Base-by-base conservation (phyloP, 306 rosid genomes). In the Fagus sylvatica region DNA sequence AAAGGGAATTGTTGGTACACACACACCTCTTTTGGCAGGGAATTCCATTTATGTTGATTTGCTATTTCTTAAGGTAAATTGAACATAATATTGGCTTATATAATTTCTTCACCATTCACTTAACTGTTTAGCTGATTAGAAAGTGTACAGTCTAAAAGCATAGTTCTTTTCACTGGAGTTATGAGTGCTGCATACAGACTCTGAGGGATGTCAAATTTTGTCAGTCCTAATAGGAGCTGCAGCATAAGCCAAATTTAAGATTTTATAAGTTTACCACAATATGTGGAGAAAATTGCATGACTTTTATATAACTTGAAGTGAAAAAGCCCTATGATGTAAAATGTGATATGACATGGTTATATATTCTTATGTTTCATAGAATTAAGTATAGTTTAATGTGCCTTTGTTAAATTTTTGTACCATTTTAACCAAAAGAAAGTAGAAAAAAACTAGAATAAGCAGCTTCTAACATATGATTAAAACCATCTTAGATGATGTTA, bases 1-100 rank as follows among this genome's bases (percentile, higher is more conserved):
- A 17, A 86, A 81, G 83, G 89, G 78, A 76, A 73, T 87, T 75
- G 39, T 91, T 53, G 89, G 95, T 72, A 66, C 90, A 64, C 79
- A 87, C 84, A 81, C 84, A 46, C 91, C 97, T 77, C 93, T 77
- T 53, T 84, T 95, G 79, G 98, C 98, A 43, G 98, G 98, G 82
- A 95, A 95, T 77, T 92, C 98, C 2, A 55, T 95, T 60, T 92
- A 95, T 72, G 89, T 88, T 77, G 98, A 95, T 87, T 89, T 87
- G 78, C 86, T 72, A 74, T 95, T 87, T 86, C 76, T 95, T 41
- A 95, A 92, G 98, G 98, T 95, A 89, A 16, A 78, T 70, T 40
- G 61, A 43, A 53, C 66, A 54, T 33, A 12, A 22, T 53, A 6
- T 36, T 75, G 30, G 37, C 34, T 48, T 62, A 7, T 39, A 12